A percentile compares a stretch with the other conserved stretches of the same genome.
phyloP scores from a whole-genome alignment of 2,329 filamentous ascomycete species.

The Fusarium abutilonis region DNA sequence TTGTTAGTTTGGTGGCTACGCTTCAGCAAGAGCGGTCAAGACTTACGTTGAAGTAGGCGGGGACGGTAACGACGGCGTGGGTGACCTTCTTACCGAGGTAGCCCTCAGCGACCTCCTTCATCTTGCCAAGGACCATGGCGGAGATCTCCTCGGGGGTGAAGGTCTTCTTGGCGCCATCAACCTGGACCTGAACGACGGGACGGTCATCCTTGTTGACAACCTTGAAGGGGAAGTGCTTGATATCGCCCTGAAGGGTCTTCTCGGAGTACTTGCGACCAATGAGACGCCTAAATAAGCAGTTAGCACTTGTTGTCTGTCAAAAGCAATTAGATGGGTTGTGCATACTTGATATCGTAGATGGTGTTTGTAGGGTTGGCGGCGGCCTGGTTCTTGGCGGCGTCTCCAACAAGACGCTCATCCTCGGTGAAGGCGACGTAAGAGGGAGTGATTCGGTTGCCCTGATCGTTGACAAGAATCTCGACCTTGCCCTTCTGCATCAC shows the following conservation, averaged over 20 bases:
- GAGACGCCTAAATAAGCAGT: conserved; percentile 70
- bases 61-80: conserved; percentile 91
- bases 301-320: conserved; percentile 19
- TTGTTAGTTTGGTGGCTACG: conserved; percentile 35
- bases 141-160: conserved; percentile 85
- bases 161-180: conserved; percentile 70
- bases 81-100: conserved; percentile 85
- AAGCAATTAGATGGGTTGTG: conserved; percentile 35
- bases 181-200: conserved; percentile 81
- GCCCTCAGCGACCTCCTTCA: conserved; percentile 83
- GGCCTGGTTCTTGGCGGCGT: conserved; percentile 97
- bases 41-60: conserved; percentile 89
- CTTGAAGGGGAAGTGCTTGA: conserved; percentile 99
- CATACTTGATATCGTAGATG: conserved; percentile 86
- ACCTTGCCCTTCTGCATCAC: conserved; percentile 96
- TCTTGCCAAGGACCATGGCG: conserved; percentile 84
- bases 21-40: not conserved
- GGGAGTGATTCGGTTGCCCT: conserved; percentile 95
- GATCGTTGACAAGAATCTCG: conserved; percentile 95
- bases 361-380: conserved; percentile 80
- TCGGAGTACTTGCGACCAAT: conserved; percentile 86
- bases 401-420: conserved; percentile 95
- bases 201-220: conserved; percentile 90
- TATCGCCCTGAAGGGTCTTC: conserved; percentile 88
- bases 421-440: conserved; percentile 98